Conservation (phyloP, 163 green algal genomes). For the Coccomyxa subellipsoidea region DNA sequence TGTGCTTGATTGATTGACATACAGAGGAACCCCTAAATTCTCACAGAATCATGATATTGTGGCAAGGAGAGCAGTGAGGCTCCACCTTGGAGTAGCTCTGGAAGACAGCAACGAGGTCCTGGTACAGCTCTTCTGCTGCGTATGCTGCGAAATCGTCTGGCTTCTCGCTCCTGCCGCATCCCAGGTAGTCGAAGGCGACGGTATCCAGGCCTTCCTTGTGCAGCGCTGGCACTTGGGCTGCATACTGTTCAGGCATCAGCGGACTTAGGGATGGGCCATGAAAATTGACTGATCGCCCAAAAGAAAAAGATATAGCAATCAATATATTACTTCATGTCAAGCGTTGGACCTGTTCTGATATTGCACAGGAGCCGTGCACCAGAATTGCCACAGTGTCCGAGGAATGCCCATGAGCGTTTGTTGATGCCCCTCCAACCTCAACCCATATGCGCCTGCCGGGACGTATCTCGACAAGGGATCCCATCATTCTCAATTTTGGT, state of each 20-base stretch:
- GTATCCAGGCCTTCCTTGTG: neutral
- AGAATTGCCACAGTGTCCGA: neutral
- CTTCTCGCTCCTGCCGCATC: neutral
- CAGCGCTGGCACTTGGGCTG: neutral
- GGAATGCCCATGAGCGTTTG: neutral
- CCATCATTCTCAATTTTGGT: neutral
- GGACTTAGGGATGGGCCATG: neutral
- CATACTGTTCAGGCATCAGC: neutral
- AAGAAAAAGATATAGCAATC: neutral
- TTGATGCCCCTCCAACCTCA: neutral
- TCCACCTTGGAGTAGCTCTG: neutral
- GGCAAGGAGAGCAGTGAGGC: neutral
- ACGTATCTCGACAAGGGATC: neutral
- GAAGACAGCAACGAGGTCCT: neutral
- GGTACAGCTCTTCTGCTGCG: neutral
- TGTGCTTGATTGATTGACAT: neutral
- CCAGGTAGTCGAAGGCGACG: neutral
- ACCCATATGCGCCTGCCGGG: neutral
- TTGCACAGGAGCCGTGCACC: slow-evolving; percentile 1
- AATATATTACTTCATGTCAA: neutral
- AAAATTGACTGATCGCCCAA: neutral
- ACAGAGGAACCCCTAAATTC: neutral
- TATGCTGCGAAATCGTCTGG: neutral
- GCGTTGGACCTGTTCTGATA: neutral
- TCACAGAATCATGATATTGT: neutral